Conservation (phyloP, 306 rosid species). For the Mimosa pudica region DNA sequence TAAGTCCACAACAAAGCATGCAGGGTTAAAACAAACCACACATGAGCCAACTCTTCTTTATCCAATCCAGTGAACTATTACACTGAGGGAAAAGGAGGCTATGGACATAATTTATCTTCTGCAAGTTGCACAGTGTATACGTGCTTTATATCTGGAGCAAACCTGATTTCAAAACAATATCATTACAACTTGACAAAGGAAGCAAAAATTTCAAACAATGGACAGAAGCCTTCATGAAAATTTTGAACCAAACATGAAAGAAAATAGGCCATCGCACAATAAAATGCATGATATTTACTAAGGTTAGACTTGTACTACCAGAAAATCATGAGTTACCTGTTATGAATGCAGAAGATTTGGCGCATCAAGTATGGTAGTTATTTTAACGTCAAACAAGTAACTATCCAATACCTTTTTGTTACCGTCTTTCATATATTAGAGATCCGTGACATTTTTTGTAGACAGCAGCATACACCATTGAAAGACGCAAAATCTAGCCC, state of each 20-base stretch:
- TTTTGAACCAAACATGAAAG: background rate
- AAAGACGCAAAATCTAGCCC: slow-evolving; percentile 10
- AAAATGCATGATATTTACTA: background rate
- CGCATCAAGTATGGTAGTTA: background rate
- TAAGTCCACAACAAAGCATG: slow-evolving; percentile 25
- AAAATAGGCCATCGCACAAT: background rate
- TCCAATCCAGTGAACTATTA: slow-evolving; percentile 12
- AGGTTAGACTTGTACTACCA: background rate
- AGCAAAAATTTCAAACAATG: background rate
- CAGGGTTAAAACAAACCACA: slow-evolving; percentile 24
- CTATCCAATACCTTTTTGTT: no score
- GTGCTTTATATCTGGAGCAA: slow-evolving; percentile 69
- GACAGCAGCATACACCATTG: background rate
- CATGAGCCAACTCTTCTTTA: slow-evolving; percentile 32
- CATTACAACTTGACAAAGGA: slow-evolving; percentile 14
- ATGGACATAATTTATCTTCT: slow-evolving; percentile 59
- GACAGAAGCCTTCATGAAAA: background rate
- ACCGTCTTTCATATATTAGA: background rate
- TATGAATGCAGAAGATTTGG: background rate
- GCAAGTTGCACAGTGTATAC: slow-evolving; percentile 70
- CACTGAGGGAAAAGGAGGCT: slow-evolving; percentile 22
- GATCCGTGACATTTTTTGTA: background rate
- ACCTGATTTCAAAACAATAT: slow-evolving; percentile 40
- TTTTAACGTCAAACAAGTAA: background rate
- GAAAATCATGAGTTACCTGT: background rate